Conservation (phyloP, 2,329 filamentous ascomycete species). For the Trichophyton verrucosum region DNA sequence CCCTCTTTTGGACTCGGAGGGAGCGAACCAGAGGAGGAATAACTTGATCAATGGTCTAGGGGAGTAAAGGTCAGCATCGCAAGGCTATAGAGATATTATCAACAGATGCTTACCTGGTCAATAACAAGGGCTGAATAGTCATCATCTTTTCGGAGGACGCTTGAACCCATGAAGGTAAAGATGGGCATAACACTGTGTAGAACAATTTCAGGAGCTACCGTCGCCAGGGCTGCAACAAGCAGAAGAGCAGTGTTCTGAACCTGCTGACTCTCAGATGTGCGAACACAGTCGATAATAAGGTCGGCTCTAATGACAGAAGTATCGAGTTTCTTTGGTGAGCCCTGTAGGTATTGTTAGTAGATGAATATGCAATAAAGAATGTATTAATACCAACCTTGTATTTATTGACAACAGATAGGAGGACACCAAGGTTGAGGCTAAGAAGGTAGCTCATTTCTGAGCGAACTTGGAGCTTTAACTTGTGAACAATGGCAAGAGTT, state of each 20-base stretch:
- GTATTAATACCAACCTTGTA: conserved; percentile 40
- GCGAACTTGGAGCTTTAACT: conserved; percentile 65
- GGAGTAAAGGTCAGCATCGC: not conserved
- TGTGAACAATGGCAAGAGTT: conserved; percentile 73
- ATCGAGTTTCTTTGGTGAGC: conserved; percentile 48
- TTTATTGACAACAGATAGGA: conserved; percentile 71
- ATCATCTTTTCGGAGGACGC: conserved; percentile 80
- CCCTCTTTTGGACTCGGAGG: conserved; percentile 63
- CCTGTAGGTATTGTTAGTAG: conserved; percentile 6
- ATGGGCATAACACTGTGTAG: conserved; percentile 98
- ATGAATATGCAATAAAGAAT: not conserved
- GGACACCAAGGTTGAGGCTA: conserved; percentile 66
- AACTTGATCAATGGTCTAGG: conserved; percentile 78
- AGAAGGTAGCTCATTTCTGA: conserved; percentile 87
- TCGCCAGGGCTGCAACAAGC: conserved; percentile 73
- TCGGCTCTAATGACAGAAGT: conserved; percentile 73
- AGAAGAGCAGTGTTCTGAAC: conserved; percentile 87
- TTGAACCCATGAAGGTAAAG: conserved; percentile 95
- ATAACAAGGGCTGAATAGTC: conserved; percentile 96
- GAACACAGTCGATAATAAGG: conserved; percentile 83
- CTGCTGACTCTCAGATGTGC: conserved; percentile 79
- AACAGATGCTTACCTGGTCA: conserved; percentile 43
- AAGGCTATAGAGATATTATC: not conserved
- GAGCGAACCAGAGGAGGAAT: conserved; percentile 84
- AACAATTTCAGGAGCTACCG: conserved; percentile 77